Percentiles rank a stretch among this genome's conserved stretches.
These are phyloP conservation scores for Phytophthora colocasiae DNA, from an alignment of 352 stramenopile species.

Conservation along the genomic window DNA sequence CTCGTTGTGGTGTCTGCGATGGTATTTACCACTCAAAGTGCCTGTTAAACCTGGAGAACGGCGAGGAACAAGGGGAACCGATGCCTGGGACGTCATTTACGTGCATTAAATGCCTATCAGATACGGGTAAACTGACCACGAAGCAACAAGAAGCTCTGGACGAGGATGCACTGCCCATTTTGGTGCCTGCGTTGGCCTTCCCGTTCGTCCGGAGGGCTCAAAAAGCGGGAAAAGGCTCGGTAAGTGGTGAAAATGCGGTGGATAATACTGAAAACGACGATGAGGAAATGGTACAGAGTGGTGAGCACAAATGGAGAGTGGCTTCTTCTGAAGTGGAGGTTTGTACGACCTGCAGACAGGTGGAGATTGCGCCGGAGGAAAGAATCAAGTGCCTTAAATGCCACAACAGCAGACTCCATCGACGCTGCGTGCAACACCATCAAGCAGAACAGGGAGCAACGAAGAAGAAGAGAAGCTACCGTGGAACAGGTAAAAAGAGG, in stretches of 20 bases:
- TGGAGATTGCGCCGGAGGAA: conserved; percentile 52
- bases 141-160: conserved; percentile 1
- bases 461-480: conserved; percentile 26
- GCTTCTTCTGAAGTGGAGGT: conserved; percentile 56
- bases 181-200: conserved; percentile 38
- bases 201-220: conserved; percentile 25
- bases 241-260: conserved; percentile 1
- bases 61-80: background rate
- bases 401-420: conserved; percentile 33
- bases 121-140: conserved; percentile 3
- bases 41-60: conserved; percentile 16
- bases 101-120: conserved; percentile 32
- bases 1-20: conserved; percentile 44
- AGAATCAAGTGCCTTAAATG: conserved; percentile 43
- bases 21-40: conserved; percentile 58
- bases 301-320: conserved; percentile 36
- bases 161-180: conserved; percentile 18
- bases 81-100: conserved; percentile 12
- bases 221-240: conserved; percentile 7
- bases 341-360: conserved; percentile 62
- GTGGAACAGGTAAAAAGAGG: conserved; percentile 32
- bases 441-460: background rate
- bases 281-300: conserved; percentile 11
- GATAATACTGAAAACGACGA: conserved; percentile 2
- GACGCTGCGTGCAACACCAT: conserved; percentile 37